These are phyloP conservation scores for Colletotrichum sansevieriae DNA, from an alignment of 2,329 filamentous ascomycete genomes.

Conservation along the genomic window DNA sequence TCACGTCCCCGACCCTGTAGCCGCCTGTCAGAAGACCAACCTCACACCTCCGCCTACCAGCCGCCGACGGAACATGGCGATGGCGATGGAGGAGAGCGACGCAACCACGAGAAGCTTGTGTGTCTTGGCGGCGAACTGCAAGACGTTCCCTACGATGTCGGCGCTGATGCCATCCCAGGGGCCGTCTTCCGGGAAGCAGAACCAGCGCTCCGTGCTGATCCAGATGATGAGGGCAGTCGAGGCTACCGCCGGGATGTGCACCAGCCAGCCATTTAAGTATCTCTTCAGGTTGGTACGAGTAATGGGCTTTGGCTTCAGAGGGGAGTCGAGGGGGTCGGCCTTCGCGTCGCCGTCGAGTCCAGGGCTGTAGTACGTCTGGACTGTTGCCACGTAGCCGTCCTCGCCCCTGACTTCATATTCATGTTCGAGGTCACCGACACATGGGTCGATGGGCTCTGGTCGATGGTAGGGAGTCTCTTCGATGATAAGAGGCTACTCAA, in stretches of 20 bases:
- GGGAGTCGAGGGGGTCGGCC: neutral
- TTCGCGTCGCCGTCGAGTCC: neutral
- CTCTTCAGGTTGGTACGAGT: slow-evolving; percentile 1
- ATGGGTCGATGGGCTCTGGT: neutral
- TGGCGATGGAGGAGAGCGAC: slow-evolving; percentile 30
- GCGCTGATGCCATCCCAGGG: neutral
- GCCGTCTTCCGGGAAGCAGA: slow-evolving; percentile 27
- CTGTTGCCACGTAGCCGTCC: neutral
- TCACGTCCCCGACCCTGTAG: slow-evolving; percentile 34
- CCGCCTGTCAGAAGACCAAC: slow-evolving; percentile 32
- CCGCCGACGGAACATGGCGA: slow-evolving; percentile 13
- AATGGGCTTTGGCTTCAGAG: slow-evolving; percentile 1
- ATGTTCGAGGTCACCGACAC: too few species aligned
- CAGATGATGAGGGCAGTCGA: slow-evolving; percentile 9
- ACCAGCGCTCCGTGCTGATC: slow-evolving; percentile 21
- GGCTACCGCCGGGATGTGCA: slow-evolving; percentile 27
- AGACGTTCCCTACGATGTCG: slow-evolving; percentile 27
- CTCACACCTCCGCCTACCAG: slow-evolving; percentile 28
- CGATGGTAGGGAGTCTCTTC: neutral
- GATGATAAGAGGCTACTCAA: neutral
- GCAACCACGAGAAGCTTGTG: slow-evolving; percentile 31
- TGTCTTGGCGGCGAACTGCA: slow-evolving; percentile 32
- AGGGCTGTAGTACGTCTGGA: neutral
- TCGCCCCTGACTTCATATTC: neutral
- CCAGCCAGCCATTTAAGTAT: slow-evolving; percentile 22